These are phyloP conservation scores for Tolypocladium amazonense DNA, from an alignment of 2,329 filamentous ascomycete species.

Conservation along the genomic window DNA sequence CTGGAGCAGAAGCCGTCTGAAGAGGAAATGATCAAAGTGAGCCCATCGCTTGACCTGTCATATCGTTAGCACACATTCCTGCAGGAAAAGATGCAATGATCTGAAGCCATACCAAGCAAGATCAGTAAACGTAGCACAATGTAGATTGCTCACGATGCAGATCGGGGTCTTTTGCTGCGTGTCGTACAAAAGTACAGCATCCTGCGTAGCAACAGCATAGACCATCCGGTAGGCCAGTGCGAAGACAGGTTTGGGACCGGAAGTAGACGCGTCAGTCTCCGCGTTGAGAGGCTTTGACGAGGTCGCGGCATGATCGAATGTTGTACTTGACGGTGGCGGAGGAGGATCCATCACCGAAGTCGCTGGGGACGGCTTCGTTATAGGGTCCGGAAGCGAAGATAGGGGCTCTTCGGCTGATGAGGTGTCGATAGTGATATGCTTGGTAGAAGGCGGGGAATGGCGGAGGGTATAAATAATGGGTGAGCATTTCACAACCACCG, in stretches of 20 bases:
- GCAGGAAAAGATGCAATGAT: not conserved
- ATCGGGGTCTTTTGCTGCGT: constrained; percentile 93
- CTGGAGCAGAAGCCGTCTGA: constrained; percentile 97
- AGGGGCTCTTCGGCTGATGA: constrained; percentile 80
- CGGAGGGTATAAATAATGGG: constrained; percentile 79
- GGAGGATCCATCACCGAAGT: constrained; percentile 74
- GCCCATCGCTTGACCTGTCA: constrained; percentile 37
- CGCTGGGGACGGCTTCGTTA: constrained; percentile 49
- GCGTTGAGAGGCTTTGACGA: constrained; percentile 36
- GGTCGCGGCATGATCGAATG: constrained; percentile 36
- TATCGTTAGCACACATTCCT: constrained; percentile 3
- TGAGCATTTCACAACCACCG: constrained; percentile 89
- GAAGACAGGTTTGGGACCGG: constrained; percentile 63
- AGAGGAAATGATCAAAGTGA: constrained; percentile 77
- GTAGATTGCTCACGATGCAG: constrained; percentile 90
- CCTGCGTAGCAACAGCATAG: constrained; percentile 94
- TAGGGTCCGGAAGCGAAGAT: constrained; percentile 71
- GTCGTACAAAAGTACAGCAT: constrained; percentile 89
- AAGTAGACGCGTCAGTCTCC: constrained; percentile 37
- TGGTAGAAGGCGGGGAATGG: constrained; percentile 56
- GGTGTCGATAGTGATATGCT: constrained; percentile 90
- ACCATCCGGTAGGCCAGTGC: constrained; percentile 85
- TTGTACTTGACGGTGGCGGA: constrained; percentile 45
- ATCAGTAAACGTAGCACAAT: constrained; percentile 96
- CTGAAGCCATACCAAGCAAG: constrained; percentile 65